Evolutionary conservation across 805 yeast genomes (phyloP), one percentile per base, ranked within the genome.

Genomic region (Sporopachydermia lactativora): DNA sequence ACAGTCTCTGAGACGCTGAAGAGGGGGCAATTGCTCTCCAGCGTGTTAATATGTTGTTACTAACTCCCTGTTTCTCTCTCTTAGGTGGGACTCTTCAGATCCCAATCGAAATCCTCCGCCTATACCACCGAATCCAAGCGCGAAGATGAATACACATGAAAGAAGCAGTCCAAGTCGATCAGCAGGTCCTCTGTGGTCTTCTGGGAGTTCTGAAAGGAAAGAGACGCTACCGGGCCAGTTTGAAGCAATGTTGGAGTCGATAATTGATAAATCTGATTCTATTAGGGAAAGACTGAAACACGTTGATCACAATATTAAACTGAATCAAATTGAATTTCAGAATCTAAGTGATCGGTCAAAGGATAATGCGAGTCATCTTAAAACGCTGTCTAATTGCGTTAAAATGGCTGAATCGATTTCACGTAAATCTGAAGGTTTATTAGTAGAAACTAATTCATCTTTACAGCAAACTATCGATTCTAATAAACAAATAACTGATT

Each of bases 31-130:
- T n/a, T n/a, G n/a, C n/a, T n/a, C n/a, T n/a, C n/a, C n/a, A n/a
- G n/a, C n/a, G n/a, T n/a, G n/a, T n/a, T n/a, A n/a, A n/a, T n/a
- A n/a, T n/a, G n/a, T n/a, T n/a, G n/a, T n/a, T n/a, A n/a, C n/a
- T n/a, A n/a, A n/a, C n/a, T n/a, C n/a, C n/a, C n/a, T n/a, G n/a
- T n/a, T n/a, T 24, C n/a, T 24, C n/a, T 8, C 31, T 36, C 5
- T 5, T 16, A 53, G 59, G 49, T 62, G 68, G 67, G 66, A 63
- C 37, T 60, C 65, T 18, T 54, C 58, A 14, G 65, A 63, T 41
- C 68, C 67, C 3, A 44, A 46, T 39, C 48, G 66, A 42, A 59
- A 60, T 24, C 67, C 67, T n/a, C 64, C 64, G 2, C 65, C 68
- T 3, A 43, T 63, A 24, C 31, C 31, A 8, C 31, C 31, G n/a